A percentile compares a stretch with the other conserved stretches of the same genome.
phyloP scores from a whole-genome alignment of 2,329 filamentous ascomycete genomes.

The Leptodontidium sp. region DNA sequence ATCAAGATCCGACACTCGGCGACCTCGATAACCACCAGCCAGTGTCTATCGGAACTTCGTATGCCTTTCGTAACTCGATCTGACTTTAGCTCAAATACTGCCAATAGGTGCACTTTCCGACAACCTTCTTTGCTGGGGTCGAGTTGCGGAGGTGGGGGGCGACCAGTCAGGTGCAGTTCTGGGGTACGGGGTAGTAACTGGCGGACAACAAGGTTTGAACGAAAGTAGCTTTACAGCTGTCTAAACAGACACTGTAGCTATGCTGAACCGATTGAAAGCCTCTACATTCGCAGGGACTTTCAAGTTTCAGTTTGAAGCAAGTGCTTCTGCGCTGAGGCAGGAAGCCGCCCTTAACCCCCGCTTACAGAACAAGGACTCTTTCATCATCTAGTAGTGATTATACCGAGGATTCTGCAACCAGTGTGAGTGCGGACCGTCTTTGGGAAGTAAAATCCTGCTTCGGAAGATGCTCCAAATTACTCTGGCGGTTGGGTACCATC shows the following conservation, averaged over 20 bases:
- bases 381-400: too few relatives aligned
- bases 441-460: not conserved
- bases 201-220: not conserved
- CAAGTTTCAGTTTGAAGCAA: not conserved
- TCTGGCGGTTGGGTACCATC: not conserved
- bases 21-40: not conserved
- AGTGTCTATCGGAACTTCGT: not conserved
- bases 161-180: not conserved
- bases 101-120: constrained; percentile 8
- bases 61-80: not conserved
- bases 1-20: not conserved
- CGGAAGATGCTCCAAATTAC: constrained; percentile 1
- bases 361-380: not conserved
- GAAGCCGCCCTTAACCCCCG: not conserved
- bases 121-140: not conserved
- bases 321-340: too few relatives aligned
- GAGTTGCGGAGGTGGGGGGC: not conserved
- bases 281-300: not conserved
- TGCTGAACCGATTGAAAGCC: constrained; percentile 2
- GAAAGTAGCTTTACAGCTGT: not conserved
- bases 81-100: not conserved
- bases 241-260: not conserved
- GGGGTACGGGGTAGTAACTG: constrained; percentile 1
- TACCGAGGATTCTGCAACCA: too few relatives aligned
- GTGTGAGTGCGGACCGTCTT: too few relatives aligned